A percentile compares a stretch with the other conserved stretches of the same genome.
Evolutionary conservation across 2,329 filamentous ascomycete species (phyloP).

Genomic region (Keithomyces neogunnii): DNA sequence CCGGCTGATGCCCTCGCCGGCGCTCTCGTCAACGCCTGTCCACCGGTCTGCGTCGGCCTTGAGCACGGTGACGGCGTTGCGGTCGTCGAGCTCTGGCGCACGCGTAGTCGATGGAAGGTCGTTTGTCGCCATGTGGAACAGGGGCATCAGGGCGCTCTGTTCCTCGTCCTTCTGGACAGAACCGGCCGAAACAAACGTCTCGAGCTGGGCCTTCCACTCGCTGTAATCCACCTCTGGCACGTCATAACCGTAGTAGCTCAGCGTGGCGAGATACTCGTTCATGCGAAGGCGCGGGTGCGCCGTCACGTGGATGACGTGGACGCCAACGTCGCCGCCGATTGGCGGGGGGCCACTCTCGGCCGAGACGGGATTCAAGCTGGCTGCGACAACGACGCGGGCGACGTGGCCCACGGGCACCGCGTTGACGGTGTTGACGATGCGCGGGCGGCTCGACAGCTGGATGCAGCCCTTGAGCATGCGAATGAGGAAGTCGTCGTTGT

Average conservation of each 20-base stretch:
- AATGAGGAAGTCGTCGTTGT: constrained; percentile 85
- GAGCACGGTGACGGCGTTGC: constrained; percentile 57
- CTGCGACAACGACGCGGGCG: constrained; percentile 67
- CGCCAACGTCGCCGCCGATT: constrained; percentile 10
- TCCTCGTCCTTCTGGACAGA: constrained; percentile 17
- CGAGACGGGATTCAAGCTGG: constrained; percentile 52
- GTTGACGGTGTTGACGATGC: constrained; percentile 80
- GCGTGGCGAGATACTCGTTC: constrained; percentile 55
- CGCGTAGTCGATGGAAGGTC: constrained; percentile 58
- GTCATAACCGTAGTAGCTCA: constrained; percentile 64
- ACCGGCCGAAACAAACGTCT: constrained; percentile 19
- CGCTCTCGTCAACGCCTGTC: constrained; percentile 47
- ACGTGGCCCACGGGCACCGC: constrained; percentile 83
- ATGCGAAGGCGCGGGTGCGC: constrained; percentile 53
- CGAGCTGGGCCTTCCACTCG: constrained; percentile 21
- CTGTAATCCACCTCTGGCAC: constrained; percentile 67
- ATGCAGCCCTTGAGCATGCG: constrained; percentile 81
- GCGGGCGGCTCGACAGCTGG: constrained; percentile 66
- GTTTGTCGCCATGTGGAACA: constrained; percentile 59
- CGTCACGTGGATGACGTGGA: constrained; percentile 68
- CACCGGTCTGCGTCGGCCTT: constrained; percentile 52
- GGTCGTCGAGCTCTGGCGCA: constrained; percentile 53
- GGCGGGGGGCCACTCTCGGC: background rate
- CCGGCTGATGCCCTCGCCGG: constrained; percentile 25
- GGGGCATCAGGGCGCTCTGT: constrained; percentile 39